Evolutionary conservation across 805 yeast species (phyloP), one percentile per base, ranked within the genome.

Genomic region (Ogataea pignaliae): DNA sequence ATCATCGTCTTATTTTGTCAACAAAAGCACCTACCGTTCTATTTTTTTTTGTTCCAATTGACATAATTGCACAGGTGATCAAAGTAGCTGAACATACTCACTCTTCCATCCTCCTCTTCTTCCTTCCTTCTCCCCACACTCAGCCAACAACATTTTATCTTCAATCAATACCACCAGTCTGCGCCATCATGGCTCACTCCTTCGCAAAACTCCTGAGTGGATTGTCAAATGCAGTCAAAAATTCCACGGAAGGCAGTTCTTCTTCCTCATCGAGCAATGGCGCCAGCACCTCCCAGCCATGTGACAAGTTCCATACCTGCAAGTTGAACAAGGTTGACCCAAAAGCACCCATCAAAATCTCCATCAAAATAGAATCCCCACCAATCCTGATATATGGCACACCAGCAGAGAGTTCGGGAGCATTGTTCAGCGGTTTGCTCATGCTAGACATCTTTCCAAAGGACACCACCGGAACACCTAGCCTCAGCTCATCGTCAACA

Each of bases 361-460:
- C 80, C 1, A 73, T 90, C 30, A 72, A 73, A 33, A 69, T 93
- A 17, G 99, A 93, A 60, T 83, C 95, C 2, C 98, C 98, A 1
- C 99, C 99, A 0, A 73, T 90, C 33, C 78, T 88, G 37, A 67
- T 93, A 43, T 91, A 86, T 58, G 99, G 99, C 0, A 65, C 75
- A 1, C 85, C 90, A 3, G 63, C 66, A 9, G 93, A 87, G 46
- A 81, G 93, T 1, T 74, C 95, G 0, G 99, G 99, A 1, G 85
- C 96, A 5, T 72, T 91, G 18, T 68, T 93, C 30, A 79, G 89
- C 30, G 99, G 99, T 0, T 69, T 88, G 10, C 66, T 93, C 39
- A 74, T 75, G 32, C 65, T 93, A 37, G 76, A 74, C 29, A 72
- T 83, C 1, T 61, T 69, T n/a, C 55, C 53, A 2, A 44, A 53